phyloP scores from a whole-genome alignment of 441 rosid genomes.

The Eutrema salsugineum region DNA sequence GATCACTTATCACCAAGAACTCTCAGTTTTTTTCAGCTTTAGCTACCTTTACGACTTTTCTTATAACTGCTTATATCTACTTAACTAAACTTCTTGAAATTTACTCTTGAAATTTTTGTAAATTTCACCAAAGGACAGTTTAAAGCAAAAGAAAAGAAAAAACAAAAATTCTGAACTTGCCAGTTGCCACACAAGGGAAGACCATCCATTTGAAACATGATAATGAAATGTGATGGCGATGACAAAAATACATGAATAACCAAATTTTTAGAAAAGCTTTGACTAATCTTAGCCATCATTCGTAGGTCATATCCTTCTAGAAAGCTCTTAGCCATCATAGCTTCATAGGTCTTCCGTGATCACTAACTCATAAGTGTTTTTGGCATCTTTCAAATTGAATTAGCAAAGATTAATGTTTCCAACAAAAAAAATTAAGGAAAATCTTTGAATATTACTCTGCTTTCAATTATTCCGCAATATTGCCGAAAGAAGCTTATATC shows the following conservation, averaged over 20 bases:
- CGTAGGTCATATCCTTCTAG: not conserved
- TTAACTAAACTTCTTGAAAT: not conserved
- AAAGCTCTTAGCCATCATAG: conserved; percentile 10
- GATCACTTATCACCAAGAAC: not conserved
- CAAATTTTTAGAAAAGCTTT: not conserved
- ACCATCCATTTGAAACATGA: not conserved
- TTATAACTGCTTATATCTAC: not conserved
- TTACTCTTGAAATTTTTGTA: not conserved
- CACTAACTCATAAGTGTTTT: not conserved
- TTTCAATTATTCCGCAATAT: not conserved
- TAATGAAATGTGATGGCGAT: not conserved
- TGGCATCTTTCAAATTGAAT: not conserved
- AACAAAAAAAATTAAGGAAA: not conserved
- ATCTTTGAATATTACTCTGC: not conserved
- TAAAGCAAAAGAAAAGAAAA: not conserved
- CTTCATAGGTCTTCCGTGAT: not conserved
- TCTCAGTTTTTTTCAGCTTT: not conserved
- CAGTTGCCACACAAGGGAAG: not conserved
- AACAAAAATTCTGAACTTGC: not conserved
- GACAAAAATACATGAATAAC: not conserved
- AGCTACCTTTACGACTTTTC: not conserved
- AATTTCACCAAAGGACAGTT: not conserved
- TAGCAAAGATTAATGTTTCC: not conserved
- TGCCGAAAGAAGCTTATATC: not conserved
- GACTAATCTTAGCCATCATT: conserved; percentile 1